Conservation (phyloP, 1,284 basidiomycete species). For the Porogramme epimiltina region DNA sequence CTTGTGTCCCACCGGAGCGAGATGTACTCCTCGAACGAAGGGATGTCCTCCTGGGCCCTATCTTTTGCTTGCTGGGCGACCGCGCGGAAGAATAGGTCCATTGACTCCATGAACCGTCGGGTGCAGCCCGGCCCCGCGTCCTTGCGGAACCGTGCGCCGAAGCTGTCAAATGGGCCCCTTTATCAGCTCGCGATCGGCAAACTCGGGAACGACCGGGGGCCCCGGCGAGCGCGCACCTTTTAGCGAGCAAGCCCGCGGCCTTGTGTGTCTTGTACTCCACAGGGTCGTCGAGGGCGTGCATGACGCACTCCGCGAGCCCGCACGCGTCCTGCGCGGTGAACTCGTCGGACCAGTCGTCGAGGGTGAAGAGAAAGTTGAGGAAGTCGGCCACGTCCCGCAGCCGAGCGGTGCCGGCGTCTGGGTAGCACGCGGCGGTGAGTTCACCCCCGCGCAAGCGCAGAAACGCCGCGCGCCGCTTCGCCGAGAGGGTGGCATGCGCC, state of each 20-base stretch:
- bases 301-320: conserved; percentile 22
- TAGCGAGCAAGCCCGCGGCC: conserved; percentile 25
- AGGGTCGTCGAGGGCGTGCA: conserved; percentile 26
- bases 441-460: conserved; percentile 28
- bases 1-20: conserved; percentile 31
- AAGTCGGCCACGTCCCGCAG: conserved; percentile 30
- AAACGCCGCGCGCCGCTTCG: conserved; percentile 20
- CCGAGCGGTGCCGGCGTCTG: conserved; percentile 23
- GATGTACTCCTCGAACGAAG: conserved; percentile 33
- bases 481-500: conserved; percentile 23
- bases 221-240: conserved; percentile 16
- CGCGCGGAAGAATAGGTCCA: conserved; percentile 32
- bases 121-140: conserved; percentile 17
- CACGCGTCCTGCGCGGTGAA: conserved; percentile 17
- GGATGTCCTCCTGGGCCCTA: conserved; percentile 21
- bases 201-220: not conserved
- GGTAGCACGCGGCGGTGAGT: conserved; percentile 29
- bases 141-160: conserved; percentile 18
- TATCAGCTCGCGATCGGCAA: not conserved
- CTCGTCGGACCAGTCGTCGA: conserved; percentile 30
- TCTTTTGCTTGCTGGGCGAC: conserved; percentile 28
- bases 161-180: conserved; percentile 1
- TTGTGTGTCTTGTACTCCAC: conserved; percentile 22
- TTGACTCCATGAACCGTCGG: conserved; percentile 29
- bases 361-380: conserved; percentile 27